These are phyloP conservation scores for Neofusicoccum umdonicola DNA, from an alignment of 2,329 filamentous ascomycete genomes.

Conservation along the genomic window DNA sequence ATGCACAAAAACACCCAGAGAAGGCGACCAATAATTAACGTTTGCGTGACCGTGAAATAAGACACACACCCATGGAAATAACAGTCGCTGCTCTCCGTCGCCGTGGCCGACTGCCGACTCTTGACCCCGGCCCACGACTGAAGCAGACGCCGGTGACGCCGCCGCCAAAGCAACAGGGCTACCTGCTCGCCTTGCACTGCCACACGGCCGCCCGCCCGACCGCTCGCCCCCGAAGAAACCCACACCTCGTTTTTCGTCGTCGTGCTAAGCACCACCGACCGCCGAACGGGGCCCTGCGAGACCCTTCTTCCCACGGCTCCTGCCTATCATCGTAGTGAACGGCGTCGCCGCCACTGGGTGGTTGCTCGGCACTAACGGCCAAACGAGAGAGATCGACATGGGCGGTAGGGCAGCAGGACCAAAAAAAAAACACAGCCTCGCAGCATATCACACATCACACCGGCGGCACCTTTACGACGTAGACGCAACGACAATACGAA, in stretches of 20 bases:
- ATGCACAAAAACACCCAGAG: background rate
- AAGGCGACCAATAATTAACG: background rate
- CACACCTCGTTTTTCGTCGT: background rate
- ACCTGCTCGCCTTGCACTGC: constrained; percentile 1
- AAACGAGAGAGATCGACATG: background rate
- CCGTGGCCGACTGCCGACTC: background rate
- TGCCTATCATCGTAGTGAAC: constrained; percentile 7
- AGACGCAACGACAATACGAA: background rate
- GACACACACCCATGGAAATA: background rate
- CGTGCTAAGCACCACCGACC: background rate
- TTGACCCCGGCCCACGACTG: background rate
- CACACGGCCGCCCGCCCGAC: background rate
- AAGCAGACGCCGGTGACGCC: background rate
- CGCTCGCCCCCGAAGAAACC: background rate
- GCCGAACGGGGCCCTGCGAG: background rate
- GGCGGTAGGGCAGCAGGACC: background rate
- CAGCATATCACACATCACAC: background rate
- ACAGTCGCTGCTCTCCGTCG: background rate
- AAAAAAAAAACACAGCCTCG: background rate
- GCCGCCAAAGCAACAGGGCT: background rate
- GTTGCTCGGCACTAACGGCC: background rate
- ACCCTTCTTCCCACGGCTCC: background rate
- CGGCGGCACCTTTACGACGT: background rate
- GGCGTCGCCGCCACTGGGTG: background rate
- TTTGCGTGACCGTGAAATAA: background rate